Evolutionary conservation across 2,329 filamentous ascomycete species (phyloP).

Genomic region (Waltergamsia citrina): DNA sequence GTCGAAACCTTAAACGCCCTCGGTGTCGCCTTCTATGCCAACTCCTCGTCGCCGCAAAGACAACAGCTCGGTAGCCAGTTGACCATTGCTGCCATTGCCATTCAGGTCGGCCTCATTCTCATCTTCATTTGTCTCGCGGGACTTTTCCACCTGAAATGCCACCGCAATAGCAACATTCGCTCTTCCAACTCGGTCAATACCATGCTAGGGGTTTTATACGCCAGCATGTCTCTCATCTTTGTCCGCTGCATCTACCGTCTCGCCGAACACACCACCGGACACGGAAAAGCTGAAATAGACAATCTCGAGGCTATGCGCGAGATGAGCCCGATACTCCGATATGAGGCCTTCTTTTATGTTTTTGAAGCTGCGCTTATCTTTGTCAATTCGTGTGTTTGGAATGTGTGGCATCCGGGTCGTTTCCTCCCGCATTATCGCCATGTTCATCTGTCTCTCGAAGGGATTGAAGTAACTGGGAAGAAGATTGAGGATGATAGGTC

Average conservation of each 20-base stretch:
- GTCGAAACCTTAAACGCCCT: conserved; percentile 30
- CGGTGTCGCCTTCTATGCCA: not conserved
- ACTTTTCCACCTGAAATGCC: not conserved
- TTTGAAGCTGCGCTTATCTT: conserved; percentile 48
- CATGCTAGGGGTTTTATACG: conserved; percentile 31
- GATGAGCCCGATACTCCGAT: conserved; percentile 37
- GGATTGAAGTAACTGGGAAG: too few species aligned
- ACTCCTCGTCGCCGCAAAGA: not conserved
- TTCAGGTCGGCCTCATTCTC: not conserved
- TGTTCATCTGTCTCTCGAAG: too few species aligned
- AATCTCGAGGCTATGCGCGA: conserved; percentile 20
- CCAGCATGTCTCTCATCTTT: conserved; percentile 36
- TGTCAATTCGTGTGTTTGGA: conserved; percentile 37
- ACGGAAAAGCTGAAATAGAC: conserved; percentile 25
- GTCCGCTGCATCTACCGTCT: conserved; percentile 47
- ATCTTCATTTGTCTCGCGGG: not conserved
- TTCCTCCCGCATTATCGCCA: conserved; percentile 38
- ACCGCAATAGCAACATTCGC: not conserved
- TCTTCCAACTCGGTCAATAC: not conserved
- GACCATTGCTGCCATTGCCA: not conserved
- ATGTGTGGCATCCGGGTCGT: conserved; percentile 37
- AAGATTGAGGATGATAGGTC: too few species aligned
- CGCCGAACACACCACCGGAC: conserved; percentile 46
- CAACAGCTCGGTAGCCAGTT: not conserved
- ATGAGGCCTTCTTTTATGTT: conserved; percentile 51